Base-by-base conservation (phyloP, 2,329 filamentous ascomycete genomes). In the Dothideomycetes sp. region DNA sequence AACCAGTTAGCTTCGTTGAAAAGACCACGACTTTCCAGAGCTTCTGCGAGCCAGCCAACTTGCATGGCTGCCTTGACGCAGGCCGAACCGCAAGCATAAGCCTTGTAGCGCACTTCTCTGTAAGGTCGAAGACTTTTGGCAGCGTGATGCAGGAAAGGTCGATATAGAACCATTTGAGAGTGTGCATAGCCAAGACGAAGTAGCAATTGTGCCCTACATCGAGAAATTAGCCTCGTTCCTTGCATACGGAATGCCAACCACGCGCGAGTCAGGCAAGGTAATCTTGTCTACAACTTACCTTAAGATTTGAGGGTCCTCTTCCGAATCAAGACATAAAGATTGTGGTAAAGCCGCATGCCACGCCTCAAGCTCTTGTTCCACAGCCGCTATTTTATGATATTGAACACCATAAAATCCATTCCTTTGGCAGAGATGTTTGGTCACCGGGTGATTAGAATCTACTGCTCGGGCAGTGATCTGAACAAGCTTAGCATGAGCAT, bases 141-240 rank as follows among this genome's bases (percentile, higher is more conserved):
- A 5, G 47, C 44, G 31, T 50, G 46, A 30, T 50, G 48, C 2
- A 52, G 38, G 42, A 52, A 52, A 2, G 49, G 49, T 3, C 49
- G 43, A 35, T 52, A 52, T 3, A 52, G 37, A 2, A 46, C 37
- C 42, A 49, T 41, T 34, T 50, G 48, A 3, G 49, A 48, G 12
- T 45, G 40, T 5, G 45, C 45, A 35, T 47, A 46, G 24, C 42
- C 42, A 12, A 52, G 36, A 3, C 49, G 48, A 7, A 52, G 45
- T 12, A 47, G 42, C 9, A 51, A 36, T 30, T 51, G 49, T 3
- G 44, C 46, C 9, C 29, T 17, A 11, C n/a, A n/a, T n/a, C 29
- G 30, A 14, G 33, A 36, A 19, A 42, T 38, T 5, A 7, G 7
- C 7, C 7, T 27, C 22, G 22, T 27, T 7, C 22, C 22, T 27